Evolutionary conservation across 1,284 basidiomycete species (phyloP).

Genomic region (Leccinum subatratum): DNA sequence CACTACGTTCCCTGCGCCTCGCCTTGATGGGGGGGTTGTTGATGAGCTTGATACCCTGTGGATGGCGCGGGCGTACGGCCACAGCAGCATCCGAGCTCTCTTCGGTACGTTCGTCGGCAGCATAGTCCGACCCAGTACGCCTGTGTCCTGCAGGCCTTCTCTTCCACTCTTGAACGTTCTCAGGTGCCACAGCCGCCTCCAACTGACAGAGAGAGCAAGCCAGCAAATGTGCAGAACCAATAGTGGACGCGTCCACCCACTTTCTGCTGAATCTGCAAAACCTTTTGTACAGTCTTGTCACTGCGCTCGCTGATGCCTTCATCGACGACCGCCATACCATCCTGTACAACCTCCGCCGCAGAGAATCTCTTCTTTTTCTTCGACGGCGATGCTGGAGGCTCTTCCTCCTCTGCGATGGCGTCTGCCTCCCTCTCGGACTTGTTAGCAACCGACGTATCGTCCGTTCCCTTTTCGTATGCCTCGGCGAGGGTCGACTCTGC

Average conservation of each 20-base stretch:
- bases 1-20: constrained; percentile 35
- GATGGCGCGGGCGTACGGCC: constrained; percentile 24
- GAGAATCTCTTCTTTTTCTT: constrained; percentile 71
- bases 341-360: constrained; percentile 58
- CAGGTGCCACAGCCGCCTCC: constrained; percentile 63
- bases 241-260: constrained; percentile 34
- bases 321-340: constrained; percentile 76
- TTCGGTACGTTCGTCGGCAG: constrained; percentile 32
- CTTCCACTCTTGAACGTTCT: constrained; percentile 46
- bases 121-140: constrained; percentile 25
- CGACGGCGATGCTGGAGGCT: constrained; percentile 36
- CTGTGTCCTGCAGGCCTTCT: constrained; percentile 27
- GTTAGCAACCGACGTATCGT: constrained; percentile 34
- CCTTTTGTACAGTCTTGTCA: constrained; percentile 78
- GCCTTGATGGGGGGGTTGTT: constrained; percentile 31
- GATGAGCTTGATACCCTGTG: constrained; percentile 28
- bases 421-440: constrained; percentile 44
- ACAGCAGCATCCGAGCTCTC: constrained; percentile 34
- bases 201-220: constrained; percentile 42
- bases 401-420: constrained; percentile 55
- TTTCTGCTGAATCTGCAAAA: constrained; percentile 78
- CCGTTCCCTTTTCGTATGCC: constrained; percentile 45
- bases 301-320: constrained; percentile 77
- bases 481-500: constrained; percentile 75
- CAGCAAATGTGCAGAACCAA: constrained; percentile 6